Evolutionary conservation across 306 rosid genomes (phyloP), one percentile per base, ranked within the genome.

Genomic region (Cucurbita maxima): DNA sequence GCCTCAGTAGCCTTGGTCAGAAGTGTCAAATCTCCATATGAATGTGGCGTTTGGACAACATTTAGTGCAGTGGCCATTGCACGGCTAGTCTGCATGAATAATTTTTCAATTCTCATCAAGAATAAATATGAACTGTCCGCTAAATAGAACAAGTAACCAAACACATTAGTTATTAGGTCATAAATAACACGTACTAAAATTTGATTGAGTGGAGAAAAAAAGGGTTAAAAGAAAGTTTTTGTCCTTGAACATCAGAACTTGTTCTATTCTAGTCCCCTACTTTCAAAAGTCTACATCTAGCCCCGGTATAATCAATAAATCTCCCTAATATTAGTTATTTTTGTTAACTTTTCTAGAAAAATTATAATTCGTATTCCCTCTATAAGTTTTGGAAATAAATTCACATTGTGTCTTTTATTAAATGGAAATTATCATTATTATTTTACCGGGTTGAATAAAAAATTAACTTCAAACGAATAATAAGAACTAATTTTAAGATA

Each of bases 21-120:
- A 77, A 95, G 97, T 92, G 89, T 95, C 47, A 84, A 57, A 68
- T 95, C 99, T 72, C 96, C 99, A 82, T 83, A 91, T 52, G 97
- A 79, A 83, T 95, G 96, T 81, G 86, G 86, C 44, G 99, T 95
- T 67, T 87, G 97, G 54, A 86, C 86, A 79, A 78, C 87, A 78
- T 95, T 95, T 74, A 95, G 71, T 50, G 96, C 87, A 78, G 84
- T 78, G 78, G 97, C 96, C 64, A 95, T 77, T 57, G 86, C 90
- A 64, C 76, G 87, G 76, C 91, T 76, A 67, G 91, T 82, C 99
- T 95, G 96, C 87, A 91, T 72, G 75, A 76, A 71, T 67, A 61
- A 73, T 47, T 41, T 48, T 41, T 48, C 48, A 60, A 72, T 47
- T 45, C 72, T 75, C 57, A 78, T 22, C 60, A 55, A 40, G 41